These are phyloP conservation scores for Cocos nucifera DNA, from an alignment of 176 grass and related monocot genomes.

Conservation along the genomic window DNA sequence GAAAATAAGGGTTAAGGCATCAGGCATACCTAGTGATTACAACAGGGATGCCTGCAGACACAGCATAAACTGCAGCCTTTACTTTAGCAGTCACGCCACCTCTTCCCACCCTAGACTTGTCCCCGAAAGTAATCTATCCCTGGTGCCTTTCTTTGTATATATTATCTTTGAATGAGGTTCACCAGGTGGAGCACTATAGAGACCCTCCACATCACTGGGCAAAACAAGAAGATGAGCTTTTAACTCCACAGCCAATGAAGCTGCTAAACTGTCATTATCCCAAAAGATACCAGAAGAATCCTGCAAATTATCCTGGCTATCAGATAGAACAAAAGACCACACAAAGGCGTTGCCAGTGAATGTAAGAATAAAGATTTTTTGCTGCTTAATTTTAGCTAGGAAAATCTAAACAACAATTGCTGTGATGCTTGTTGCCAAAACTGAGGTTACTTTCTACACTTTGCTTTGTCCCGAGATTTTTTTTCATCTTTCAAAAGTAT, in stretches of 20 bases:
- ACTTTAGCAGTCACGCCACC: conserved; percentile 98
- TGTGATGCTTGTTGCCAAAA: no score
- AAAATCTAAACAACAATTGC: background rate
- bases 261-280: conserved; percentile 99
- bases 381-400: background rate
- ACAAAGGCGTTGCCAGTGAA: conserved; percentile 17
- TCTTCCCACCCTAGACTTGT: conserved; percentile 95
- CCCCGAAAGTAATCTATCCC: conserved; percentile 77
- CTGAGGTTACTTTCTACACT: no score
- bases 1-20: background rate
- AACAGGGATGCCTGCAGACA: conserved; percentile 72
- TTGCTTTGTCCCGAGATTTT: no score
- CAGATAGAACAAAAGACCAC: background rate
- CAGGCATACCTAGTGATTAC: conserved; percentile 65
- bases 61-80: conserved; percentile 70
- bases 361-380: conserved; percentile 19
- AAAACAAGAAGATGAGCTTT: conserved; percentile 89
- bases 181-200: conserved; percentile 80
- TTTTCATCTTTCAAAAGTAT: no score
- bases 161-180: conserved; percentile 74
- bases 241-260: conserved; percentile 74
- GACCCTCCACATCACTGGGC: conserved; percentile 88
- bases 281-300: conserved; percentile 98
- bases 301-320: conserved; percentile 33
- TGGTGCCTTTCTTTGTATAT: conserved; percentile 92